Percentiles rank a stretch among this genome's conserved stretches.
Conservation (phyloP, 176 grass and related monocot species). For the Triticum urartu region DNA sequence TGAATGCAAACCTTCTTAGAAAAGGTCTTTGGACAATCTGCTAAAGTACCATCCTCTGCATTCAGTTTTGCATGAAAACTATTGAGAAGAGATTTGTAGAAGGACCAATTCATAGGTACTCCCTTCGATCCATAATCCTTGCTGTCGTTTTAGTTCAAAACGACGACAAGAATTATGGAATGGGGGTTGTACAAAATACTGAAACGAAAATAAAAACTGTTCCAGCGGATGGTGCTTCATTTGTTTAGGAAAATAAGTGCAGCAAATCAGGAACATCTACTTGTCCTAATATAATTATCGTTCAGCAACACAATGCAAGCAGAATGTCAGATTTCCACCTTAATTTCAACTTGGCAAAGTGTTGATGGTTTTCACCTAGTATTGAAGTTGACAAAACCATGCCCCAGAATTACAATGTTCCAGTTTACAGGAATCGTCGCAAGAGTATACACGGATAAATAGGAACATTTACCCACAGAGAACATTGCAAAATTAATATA, state of each 20-base stretch:
- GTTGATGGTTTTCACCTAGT: not conserved
- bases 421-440: not conserved
- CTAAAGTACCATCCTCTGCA: constrained; percentile 71
- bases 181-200: not conserved
- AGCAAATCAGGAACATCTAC: not conserved
- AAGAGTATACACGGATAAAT: not conserved
- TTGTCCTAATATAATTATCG: not conserved
- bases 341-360: not conserved
- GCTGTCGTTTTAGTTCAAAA: no score
- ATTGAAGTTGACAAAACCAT: not conserved
- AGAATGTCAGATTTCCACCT: not conserved
- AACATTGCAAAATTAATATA: not conserved
- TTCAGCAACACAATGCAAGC: not conserved
- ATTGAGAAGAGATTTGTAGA: not conserved
- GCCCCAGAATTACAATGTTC: not conserved
- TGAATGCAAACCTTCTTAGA: constrained; percentile 44
- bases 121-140: no score
- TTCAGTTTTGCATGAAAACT: constrained; percentile 31
- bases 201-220: not conserved
- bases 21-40: constrained; percentile 55
- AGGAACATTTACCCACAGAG: not conserved
- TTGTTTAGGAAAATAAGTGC: not conserved
- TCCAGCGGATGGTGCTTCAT: not conserved
- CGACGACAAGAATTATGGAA: no score
- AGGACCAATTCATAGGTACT: not conserved